Evolutionary conservation across 2,329 filamentous ascomycete species (phyloP).

Genomic region (Diaporthe destruens): DNA sequence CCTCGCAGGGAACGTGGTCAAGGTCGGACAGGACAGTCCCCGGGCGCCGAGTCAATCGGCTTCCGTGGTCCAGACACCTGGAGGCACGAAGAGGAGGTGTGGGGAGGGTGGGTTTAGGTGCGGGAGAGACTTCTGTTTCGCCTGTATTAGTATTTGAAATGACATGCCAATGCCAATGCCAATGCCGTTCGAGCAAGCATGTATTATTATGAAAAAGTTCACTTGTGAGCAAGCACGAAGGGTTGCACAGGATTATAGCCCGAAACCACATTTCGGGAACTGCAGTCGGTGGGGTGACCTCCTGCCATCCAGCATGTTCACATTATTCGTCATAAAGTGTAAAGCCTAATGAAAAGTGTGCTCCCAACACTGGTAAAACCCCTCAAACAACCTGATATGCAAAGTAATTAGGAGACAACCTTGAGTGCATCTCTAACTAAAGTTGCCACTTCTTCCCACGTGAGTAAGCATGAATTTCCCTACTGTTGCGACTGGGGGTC

Average conservation of each 20-base stretch:
- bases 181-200: background rate
- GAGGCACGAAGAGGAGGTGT: conserved; percentile 64
- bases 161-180: too few relatives aligned
- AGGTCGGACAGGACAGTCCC: conserved; percentile 29
- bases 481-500: background rate
- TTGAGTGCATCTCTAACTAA: too few relatives aligned
- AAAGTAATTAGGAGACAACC: too few relatives aligned
- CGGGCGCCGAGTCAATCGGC: conserved; percentile 44
- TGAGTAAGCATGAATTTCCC: conserved; percentile 22
- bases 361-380: conserved; percentile 18
- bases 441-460: background rate
- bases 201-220: background rate
- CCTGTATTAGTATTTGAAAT: conserved; percentile 55
- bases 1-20: conserved; percentile 33
- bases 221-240: background rate
- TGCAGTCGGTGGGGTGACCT: conserved; percentile 43
- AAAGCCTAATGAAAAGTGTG: conserved; percentile 34
- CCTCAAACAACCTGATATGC: conserved; percentile 29
- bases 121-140: conserved; percentile 71
- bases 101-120: conserved; percentile 69
- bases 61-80: conserved; percentile 58
- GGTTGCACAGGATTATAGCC: background rate
- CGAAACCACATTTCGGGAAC: background rate
- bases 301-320: conserved; percentile 18
- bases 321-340: conserved; percentile 31